Evolutionary conservation across 140 eudicot genomes (phyloP).

Genomic region (Oenanthe javanica): DNA sequence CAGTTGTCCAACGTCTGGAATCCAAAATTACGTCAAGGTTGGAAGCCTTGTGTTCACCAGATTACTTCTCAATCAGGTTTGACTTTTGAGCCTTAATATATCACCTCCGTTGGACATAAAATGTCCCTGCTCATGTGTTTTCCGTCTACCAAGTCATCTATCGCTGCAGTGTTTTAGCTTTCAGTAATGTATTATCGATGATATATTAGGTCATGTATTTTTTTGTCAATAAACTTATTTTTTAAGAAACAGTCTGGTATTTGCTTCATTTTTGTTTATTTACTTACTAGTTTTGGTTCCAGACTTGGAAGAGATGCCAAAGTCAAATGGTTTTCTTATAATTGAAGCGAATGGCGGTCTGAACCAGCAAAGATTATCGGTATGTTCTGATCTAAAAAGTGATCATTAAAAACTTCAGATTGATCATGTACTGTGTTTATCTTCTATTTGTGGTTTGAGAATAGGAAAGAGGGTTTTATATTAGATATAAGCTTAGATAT

Average conservation of each 20-base stretch:
- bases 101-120: background rate
- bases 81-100: constrained; percentile 2
- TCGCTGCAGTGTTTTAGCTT: background rate
- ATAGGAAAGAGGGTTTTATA: background rate
- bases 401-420: background rate
- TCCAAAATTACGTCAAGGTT: constrained; percentile 52
- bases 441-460: background rate
- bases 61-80: constrained; percentile 64
- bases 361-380: constrained; percentile 96
- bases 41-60: constrained; percentile 78
- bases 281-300: constrained; percentile 12
- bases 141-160: background rate
- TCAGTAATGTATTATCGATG: background rate
- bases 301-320: constrained; percentile 48
- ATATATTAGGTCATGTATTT: background rate
- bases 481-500: background rate
- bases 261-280: background rate
- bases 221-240: too few relatives aligned
- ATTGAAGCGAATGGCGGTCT: constrained; percentile 98
- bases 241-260: background rate
- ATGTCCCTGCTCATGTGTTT: background rate
- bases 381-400: constrained; percentile 24
- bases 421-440: background rate
- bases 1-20: constrained; percentile 83
- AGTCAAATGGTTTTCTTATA: constrained; percentile 82